Evolutionary conservation across 257 asterid species (phyloP), one percentile per base, ranked within the genome.

Genomic region (Thymus quinquecostatus): DNA sequence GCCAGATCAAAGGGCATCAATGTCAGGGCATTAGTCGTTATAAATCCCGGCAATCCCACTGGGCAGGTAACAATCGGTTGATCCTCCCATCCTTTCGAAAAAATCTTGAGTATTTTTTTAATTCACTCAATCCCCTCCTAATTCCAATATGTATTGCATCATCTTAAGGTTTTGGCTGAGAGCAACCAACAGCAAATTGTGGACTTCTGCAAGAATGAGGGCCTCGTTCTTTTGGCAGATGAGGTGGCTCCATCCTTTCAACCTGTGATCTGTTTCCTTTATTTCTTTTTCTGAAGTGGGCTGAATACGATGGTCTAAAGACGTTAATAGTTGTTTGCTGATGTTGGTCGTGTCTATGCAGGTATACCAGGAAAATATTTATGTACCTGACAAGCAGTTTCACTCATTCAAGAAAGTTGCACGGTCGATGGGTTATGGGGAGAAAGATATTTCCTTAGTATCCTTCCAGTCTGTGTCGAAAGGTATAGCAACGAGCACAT

Each of bases 21-120:
- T 1, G 92, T 95, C 43, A 81, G 92, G 85, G 96, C 98, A 61
- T 83, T 95, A 87, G 99, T 86, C 66, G 99, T 95, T 59, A 95
- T 95, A 71, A 95, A 95, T 84, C 99, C 99, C 30, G 99, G 98
- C 60, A 95, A 95, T 72, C 99, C 99, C 12, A 95, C 99, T 0
- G 99, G 98, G 72, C 98, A 94, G 96, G 98, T 91, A 77, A 78
- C 59, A 3, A 47, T 9, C 54, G 2, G 4, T 45, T 29, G 32
- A 43, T 44, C 49, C 8, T 4, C 41, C 0, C 27, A 1, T 56
- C 12, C 53, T 13, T 11, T 13, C 28, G 5, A 48, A 29, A 48
- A 48, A 29, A 48, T 43, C 45, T 14, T 13, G 34, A 27, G 36
- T 50, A 7, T 0, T 11, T 62, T 64, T 51, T 29, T 21, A 57